These are phyloP conservation scores for Pestalotiopsis sp. DNA, from an alignment of 2,329 filamentous ascomycete genomes.

Conservation along the genomic window DNA sequence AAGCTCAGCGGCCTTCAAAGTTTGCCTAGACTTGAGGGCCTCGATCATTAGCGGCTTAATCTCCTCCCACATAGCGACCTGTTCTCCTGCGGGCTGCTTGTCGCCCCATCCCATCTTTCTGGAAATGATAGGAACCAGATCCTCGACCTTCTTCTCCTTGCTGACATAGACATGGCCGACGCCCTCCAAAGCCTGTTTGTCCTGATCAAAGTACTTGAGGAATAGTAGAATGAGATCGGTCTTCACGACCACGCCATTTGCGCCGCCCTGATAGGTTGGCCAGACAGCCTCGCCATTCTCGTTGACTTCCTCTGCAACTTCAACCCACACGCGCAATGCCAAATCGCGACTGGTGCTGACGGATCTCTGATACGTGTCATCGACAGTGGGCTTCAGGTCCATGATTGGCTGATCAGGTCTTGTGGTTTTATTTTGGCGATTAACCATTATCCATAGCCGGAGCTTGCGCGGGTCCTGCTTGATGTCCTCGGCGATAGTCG, in stretches of 20 bases:
- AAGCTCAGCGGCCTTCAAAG: slow-evolving; percentile 87
- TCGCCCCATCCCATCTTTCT: slow-evolving; percentile 86
- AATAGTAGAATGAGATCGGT: slow-evolving; percentile 79
- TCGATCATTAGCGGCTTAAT: slow-evolving; percentile 99
- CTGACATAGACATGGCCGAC: slow-evolving; percentile 85
- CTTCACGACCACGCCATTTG: slow-evolving; percentile 59
- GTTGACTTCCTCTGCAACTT: slow-evolving; percentile 70
- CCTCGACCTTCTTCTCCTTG: slow-evolving; percentile 84
- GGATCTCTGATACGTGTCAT: slow-evolving; percentile 63
- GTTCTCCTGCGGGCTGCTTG: slow-evolving; percentile 66
- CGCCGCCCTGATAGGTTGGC: slow-evolving; percentile 63
- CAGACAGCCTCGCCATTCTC: slow-evolving; percentile 72
- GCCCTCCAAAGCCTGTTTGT: slow-evolving; percentile 74
- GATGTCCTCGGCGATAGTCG: slow-evolving; percentile 71
- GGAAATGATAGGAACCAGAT: slow-evolving; percentile 76
- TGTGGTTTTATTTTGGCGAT: slow-evolving; percentile 95
- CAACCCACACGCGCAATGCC: slow-evolving; percentile 84
- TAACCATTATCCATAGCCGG: slow-evolving; percentile 96
- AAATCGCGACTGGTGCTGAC: slow-evolving; percentile 63
- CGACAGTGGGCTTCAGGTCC: slow-evolving; percentile 75
- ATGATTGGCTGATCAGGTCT: slow-evolving; percentile 86
- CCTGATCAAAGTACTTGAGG: slow-evolving; percentile 87
- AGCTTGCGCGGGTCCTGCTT: slow-evolving; percentile 69
- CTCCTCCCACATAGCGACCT: slow-evolving; percentile 83
- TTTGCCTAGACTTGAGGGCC: slow-evolving; percentile 86